Conservation (phyloP, 2,329 filamentous ascomycete species). For the Aspergillus tamarii region DNA sequence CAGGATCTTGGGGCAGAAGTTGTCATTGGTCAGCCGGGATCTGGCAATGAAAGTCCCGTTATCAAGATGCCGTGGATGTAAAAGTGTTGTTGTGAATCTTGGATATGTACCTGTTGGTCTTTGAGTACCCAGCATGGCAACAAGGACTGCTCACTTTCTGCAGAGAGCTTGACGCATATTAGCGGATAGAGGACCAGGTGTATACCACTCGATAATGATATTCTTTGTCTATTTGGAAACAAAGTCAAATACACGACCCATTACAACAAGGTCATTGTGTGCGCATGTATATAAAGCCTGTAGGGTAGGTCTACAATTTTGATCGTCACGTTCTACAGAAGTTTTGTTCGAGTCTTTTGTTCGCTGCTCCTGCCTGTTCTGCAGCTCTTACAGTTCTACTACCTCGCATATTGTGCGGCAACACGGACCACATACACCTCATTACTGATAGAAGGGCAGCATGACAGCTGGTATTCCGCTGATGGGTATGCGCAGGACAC, state of each 20-base stretch:
- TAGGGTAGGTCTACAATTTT: not conserved
- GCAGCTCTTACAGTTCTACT: not conserved
- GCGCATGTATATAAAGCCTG: not conserved
- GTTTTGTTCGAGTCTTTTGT: not conserved
- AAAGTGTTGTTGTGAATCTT: not conserved
- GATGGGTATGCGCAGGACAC: not conserved
- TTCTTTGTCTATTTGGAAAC: not conserved
- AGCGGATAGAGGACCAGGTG: not conserved
- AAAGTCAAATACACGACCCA: not conserved
- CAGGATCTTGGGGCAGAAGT: slow-evolving; percentile 34
- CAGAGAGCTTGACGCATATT: not conserved
- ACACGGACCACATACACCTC: not conserved
- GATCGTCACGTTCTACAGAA: not conserved
- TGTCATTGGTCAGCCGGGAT: slow-evolving; percentile 35
- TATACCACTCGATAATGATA: not conserved
- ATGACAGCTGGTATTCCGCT: not conserved
- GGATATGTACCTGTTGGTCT: not conserved
- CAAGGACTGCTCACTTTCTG: not conserved
- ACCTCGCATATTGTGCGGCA: not conserved
- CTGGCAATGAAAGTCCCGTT: slow-evolving; percentile 30
- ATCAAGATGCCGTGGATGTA: slow-evolving; percentile 31
- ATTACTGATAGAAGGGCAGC: not conserved
- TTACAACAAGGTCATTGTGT: not conserved
- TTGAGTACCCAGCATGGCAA: not conserved
- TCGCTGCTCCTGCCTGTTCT: not conserved